Evolutionary conservation across 805 yeast species (phyloP).

Genomic region (Suhomyces sp.): DNA sequence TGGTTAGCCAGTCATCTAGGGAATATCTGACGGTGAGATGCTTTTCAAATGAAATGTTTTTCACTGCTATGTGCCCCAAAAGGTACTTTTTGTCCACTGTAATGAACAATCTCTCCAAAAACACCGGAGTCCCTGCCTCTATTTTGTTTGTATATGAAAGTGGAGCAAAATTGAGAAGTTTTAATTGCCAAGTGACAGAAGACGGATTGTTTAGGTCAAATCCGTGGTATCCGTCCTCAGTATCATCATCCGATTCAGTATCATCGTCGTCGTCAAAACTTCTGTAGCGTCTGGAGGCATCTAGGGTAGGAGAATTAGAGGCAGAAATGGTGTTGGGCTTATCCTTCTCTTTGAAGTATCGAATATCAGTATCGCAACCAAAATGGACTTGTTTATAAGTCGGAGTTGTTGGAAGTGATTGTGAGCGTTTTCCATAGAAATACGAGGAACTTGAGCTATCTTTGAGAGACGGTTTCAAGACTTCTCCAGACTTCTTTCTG

Average conservation of each 20-base stretch:
- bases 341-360: conserved; percentile 70
- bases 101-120: conserved; percentile 62
- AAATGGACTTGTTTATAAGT: conserved; percentile 76
- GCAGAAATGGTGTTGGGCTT: conserved; percentile 76
- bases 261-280: conserved; percentile 23
- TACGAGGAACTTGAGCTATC: conserved; percentile 31
- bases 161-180: conserved; percentile 40
- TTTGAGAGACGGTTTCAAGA: conserved; percentile 72
- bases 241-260: conserved; percentile 15
- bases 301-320: conserved; percentile 52
- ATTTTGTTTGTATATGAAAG: conserved; percentile 47
- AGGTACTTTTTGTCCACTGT: conserved; percentile 56
- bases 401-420: conserved; percentile 49
- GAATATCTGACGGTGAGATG: conserved; percentile 70
- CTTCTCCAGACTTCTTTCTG: conserved; percentile 86
- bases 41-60: conserved; percentile 69
- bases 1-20: conserved; percentile 74
- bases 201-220: conserved; percentile 14
- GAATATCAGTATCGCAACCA: conserved; percentile 62
- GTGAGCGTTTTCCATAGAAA: conserved; percentile 27
- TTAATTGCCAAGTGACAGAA: conserved; percentile 46
- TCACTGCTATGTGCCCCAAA: conserved; percentile 74
- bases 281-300: conserved; percentile 5
- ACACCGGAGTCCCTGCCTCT: conserved; percentile 40
- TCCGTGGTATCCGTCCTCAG: conserved; percentile 12